Base-by-base conservation (phyloP, 2,329 filamentous ascomycete genomes). In the Cladosporium cucumerinum region DNA sequence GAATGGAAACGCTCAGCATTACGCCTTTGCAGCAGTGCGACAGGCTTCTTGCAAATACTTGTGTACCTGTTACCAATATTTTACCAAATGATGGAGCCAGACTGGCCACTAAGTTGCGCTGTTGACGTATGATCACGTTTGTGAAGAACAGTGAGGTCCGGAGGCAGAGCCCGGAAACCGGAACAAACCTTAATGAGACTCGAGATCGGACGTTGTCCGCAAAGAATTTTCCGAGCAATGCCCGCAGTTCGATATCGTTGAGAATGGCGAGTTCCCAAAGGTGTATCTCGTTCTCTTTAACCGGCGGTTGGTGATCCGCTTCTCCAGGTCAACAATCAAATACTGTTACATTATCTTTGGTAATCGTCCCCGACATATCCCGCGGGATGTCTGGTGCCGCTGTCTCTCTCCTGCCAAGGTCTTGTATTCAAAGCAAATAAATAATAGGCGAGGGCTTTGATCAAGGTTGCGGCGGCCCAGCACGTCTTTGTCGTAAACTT, bases 191-290 rank as follows among this genome's bases (percentile, higher is more conserved):
- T n/a, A 52, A n/a, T n/a, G 16, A 52, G 16, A 30, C 16, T 51
- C 49, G 28, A 28, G 28, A 26, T 52, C 48, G 46, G 46, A 49
- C 23, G 25, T 30, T 10, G 49, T 32, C 52, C 18, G 25, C 28
- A n/a, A 30, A 10, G 16, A 52, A 52, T 18, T 57, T 32, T 57
- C 28, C 52, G 52, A 57, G 30, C 30, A 36, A 32, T 32, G 11
- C 49, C 49, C 52, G 52, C 52, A 57, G 52, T 34, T 57, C 2
- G 18, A 57, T 57, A 36, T 16, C 16, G 52, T 57, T 57, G 52
- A 57, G 52, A 32, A 57, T 21, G 21, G 28, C 26, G 49, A 52
- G 18, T 30, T 30, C 14, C 25, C n/a, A 10, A 5, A 52, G 23
- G 26, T 52, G 14, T 30, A 30, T 30, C 25, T 30, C 5, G 12